These are phyloP conservation scores for Cyclotella kingstonii DNA, from an alignment of 108 stramenopile genomes.

Conservation along the genomic window DNA sequence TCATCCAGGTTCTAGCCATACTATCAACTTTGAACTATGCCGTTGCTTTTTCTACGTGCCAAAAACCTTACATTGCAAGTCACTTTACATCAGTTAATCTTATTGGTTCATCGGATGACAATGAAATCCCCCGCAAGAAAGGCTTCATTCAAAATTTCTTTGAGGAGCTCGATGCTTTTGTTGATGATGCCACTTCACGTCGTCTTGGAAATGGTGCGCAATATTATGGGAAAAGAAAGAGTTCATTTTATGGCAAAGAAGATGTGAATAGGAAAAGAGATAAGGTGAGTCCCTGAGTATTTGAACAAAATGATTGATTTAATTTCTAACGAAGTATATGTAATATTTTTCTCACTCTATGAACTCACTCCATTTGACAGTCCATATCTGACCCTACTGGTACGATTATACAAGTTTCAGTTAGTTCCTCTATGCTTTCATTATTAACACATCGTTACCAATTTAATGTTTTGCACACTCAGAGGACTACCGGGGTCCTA, in stretches of 20 bases:
- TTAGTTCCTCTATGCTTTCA: conserved; percentile 5
- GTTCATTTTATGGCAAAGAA: conserved; percentile 59
- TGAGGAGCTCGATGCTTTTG: conserved; percentile 83
- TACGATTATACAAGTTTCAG: background rate
- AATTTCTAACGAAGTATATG: background rate
- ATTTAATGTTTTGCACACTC: background rate
- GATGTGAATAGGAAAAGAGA: conserved; percentile 68
- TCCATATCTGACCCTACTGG: conserved; percentile 1
- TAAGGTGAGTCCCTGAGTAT: no score
- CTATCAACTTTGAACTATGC: no score
- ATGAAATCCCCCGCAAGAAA: conserved; percentile 30
- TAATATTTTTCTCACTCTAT: background rate
- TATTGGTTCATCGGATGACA: conserved; percentile 17
- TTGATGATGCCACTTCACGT: conserved; percentile 85
- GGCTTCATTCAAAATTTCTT: conserved; percentile 70
- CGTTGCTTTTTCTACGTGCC: no score
- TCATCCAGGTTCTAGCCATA: no score
- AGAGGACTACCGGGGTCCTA: conserved; percentile 82
- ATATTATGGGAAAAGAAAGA: conserved; percentile 85
- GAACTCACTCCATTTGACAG: background rate
- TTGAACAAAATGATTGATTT: no score
- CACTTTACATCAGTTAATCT: no score
- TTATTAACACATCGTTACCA: background rate
- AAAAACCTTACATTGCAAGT: no score
- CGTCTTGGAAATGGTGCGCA: conserved; percentile 73